phyloP scores from a whole-genome alignment of 129 eudicot genomes.

The Tagetes erecta region DNA sequence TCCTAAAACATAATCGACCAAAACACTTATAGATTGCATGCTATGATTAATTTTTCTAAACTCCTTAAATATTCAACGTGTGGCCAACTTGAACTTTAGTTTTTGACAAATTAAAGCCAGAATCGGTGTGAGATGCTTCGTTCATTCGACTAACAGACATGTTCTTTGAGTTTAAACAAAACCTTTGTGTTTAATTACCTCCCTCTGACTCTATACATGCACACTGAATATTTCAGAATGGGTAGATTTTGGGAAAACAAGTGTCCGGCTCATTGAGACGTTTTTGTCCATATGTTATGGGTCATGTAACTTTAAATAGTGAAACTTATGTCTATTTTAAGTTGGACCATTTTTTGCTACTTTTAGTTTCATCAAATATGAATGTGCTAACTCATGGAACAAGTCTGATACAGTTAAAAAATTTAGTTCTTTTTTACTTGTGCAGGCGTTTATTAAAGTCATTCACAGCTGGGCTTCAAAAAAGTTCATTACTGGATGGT shows the following conservation, averaged over 20 bases:
- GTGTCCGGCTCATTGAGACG: too few relatives aligned
- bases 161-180: neutral
- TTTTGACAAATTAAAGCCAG: neutral
- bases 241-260: too few relatives aligned
- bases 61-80: conserved; percentile 4
- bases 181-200: too few relatives aligned
- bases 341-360: too few relatives aligned
- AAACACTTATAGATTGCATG: too few relatives aligned
- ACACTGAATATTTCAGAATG: neutral
- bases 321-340: too few relatives aligned
- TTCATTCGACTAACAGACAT: neutral
- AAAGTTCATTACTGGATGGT: conserved; percentile 86
- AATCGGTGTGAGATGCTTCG: neutral
- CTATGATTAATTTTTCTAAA: neutral
- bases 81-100: neutral
- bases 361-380: too few relatives aligned
- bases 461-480: conserved; percentile 81
- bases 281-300: too few relatives aligned
- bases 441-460: conserved; percentile 63
- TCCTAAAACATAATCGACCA: too few relatives aligned
- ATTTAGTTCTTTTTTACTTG: conserved; percentile 9
- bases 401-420: neutral
- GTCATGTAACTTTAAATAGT: too few relatives aligned
- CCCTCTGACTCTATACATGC: neutral
- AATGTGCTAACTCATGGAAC: too few relatives aligned